Percentiles rank a stretch among this genome's conserved stretches.
These are phyloP conservation scores for Groenewaldozyma auringiensis DNA, from an alignment of 1,139 yeast species.

Conservation along the genomic window DNA sequence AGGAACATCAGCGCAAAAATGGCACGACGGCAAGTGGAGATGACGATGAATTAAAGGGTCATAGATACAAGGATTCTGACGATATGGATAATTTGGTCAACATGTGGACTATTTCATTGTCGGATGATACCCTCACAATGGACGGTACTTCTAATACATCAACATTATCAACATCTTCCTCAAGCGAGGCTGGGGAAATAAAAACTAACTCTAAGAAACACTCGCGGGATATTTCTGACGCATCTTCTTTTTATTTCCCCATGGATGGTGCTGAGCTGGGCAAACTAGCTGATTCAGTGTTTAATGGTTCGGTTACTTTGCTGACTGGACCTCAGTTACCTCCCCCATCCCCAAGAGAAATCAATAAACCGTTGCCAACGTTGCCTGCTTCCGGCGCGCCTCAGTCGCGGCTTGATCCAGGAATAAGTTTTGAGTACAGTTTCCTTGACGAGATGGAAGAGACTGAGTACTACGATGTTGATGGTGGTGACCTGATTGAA, in stretches of 20 bases:
- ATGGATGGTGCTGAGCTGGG: constrained; percentile 7
- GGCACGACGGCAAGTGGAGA: neutral
- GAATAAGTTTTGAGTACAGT: neutral
- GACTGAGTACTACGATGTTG: neutral
- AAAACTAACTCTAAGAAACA: neutral
- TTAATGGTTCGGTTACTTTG: neutral
- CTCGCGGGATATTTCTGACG: neutral
- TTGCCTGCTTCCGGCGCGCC: neutral
- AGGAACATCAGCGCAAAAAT: neutral
- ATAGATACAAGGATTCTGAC: neutral
- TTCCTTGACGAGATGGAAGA: neutral
- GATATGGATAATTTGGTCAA: neutral
- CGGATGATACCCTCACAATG: neutral
- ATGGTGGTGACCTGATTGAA: neutral
- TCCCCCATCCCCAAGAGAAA: neutral
- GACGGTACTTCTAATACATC: neutral
- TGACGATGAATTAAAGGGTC: neutral
- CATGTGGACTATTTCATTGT: neutral
- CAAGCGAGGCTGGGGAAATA: neutral
- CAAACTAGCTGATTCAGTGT: neutral
- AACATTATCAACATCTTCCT: neutral
- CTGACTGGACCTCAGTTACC: neutral
- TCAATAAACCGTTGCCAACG: neutral
- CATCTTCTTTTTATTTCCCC: neutral
- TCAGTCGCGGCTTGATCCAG: constrained; percentile 1